Evolutionary conservation across 148 eudicot species (phyloP).

Genomic region (Chenopodium formosanum): DNA sequence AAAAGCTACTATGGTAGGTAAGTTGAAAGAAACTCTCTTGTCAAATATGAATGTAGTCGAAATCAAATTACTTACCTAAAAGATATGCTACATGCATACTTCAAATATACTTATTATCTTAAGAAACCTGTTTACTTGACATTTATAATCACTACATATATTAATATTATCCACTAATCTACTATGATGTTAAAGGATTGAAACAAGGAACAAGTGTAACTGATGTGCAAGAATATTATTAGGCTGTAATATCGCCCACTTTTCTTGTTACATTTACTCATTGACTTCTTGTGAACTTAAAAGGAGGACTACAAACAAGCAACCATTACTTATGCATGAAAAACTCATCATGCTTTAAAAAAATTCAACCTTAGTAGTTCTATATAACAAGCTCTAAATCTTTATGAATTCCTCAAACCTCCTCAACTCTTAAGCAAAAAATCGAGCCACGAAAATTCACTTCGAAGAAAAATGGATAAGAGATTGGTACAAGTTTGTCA

Average conservation of each 20-base stretch:
- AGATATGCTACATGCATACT: background rate
- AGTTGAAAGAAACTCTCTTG: background rate
- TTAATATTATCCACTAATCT: background rate
- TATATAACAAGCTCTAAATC: background rate
- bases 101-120: background rate
- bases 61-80: background rate
- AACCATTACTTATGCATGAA: slow-evolving; percentile 6
- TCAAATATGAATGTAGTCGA: background rate
- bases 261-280: slow-evolving; percentile 12
- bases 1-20: background rate
- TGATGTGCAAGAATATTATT: slow-evolving; percentile 1
- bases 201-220: background rate
- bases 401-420: background rate
- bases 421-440: background rate
- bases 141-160: background rate
- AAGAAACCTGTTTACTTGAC: background rate
- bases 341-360: background rate
- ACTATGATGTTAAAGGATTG: background rate
- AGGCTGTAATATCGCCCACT: slow-evolving; percentile 13
- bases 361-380: background rate
- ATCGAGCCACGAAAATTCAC: background rate
- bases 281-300: slow-evolving; percentile 13
- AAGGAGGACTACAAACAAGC: slow-evolving; percentile 3
- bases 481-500: slow-evolving; percentile 21
- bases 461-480: slow-evolving; percentile 6